Base-by-base conservation (phyloP, 495 filamentous ascomycete genomes). In the Trichoderma parareesei region DNA sequence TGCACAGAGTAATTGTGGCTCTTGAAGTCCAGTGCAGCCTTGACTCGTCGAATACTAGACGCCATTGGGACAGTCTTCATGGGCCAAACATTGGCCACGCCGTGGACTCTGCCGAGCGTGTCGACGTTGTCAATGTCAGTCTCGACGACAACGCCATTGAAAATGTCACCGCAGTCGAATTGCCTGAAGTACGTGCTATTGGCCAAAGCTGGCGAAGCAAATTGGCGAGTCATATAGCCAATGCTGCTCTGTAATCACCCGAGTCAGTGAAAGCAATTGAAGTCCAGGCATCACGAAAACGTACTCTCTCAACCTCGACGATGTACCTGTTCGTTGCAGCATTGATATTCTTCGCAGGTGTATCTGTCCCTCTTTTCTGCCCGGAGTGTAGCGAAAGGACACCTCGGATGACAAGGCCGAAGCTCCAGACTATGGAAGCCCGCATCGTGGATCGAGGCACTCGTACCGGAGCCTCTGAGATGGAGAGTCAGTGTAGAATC, bases 141-240 rank as follows among this genome's bases (percentile, higher is more conserved):
- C 65, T 71, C 64, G 64, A 75, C 64, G 53, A 69, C 70, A 4
- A 71, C 63, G n/a, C 73, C 73, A 1, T 69, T 65, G 63, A 75
- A 75, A 44, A 75, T 57, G 61, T 76, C 72, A 9, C 69, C 69
- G 38, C 61, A 63, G 20, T 76, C 68, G 62, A 76, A 73, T 10
- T 67, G 66, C 65, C 72, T 71, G 35, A 72, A 64, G 49, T 72
- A 35, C n/a, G 20, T 65, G 18, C 35, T 46, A 48, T 65, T 63
- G 33, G 20, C 35, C 20, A 41, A 46, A 8, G 27, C 10, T 46
- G 42, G 61, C n/a, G 33, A 6, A 6, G 20, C n/a, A 43, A 43
- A 44, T 35, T 48, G 38, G 13, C 27, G n/a, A 35, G 42, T 16
- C 55, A 44, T 46, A 11, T 6, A 20, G 2, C 40, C 38, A 38